Percentiles rank a stretch among this genome's conserved stretches.
Conservation (phyloP, 768 basidiomycete species). For the Terana coerulea region DNA sequence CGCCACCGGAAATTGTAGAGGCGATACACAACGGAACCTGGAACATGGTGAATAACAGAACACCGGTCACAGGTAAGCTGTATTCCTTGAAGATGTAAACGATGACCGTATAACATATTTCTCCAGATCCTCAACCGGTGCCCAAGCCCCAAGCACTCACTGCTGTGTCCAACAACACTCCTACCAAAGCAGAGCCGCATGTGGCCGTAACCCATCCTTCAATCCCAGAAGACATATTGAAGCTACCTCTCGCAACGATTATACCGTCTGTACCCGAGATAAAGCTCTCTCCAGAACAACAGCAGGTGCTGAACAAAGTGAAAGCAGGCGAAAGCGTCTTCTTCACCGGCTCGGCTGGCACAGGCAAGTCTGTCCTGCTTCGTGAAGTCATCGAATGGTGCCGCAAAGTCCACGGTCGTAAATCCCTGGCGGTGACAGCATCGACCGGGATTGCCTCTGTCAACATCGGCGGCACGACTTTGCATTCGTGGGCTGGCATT, state of each 20-base stretch:
- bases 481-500: slow-evolving; percentile 81
- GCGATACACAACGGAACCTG: too few relatives aligned
- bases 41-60: too few relatives aligned
- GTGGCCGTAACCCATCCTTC: neutral
- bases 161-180: too few relatives aligned
- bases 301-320: slow-evolving; percentile 45
- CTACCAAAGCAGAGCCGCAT: neutral
- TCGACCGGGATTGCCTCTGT: slow-evolving; percentile 76
- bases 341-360: slow-evolving; percentile 87
- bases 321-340: slow-evolving; percentile 64
- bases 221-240: too few relatives aligned
- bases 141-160: too few relatives aligned
- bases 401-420: slow-evolving; percentile 28
- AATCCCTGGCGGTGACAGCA: slow-evolving; percentile 74
- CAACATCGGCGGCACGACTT: slow-evolving; percentile 77
- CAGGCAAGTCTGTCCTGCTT: slow-evolving; percentile 80
- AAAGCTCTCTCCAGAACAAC: slow-evolving; percentile 51
- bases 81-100: neutral
- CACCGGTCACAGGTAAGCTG: too few relatives aligned
- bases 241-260: too few relatives aligned
- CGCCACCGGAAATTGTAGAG: too few relatives aligned
- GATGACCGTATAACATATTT: neutral
- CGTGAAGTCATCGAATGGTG: slow-evolving; percentile 62
- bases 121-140: neutral
- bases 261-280: slow-evolving; percentile 18